Evolutionary conservation across 1,284 basidiomycete genomes (phyloP).

Genomic region (Abortiporus biennis): DNA sequence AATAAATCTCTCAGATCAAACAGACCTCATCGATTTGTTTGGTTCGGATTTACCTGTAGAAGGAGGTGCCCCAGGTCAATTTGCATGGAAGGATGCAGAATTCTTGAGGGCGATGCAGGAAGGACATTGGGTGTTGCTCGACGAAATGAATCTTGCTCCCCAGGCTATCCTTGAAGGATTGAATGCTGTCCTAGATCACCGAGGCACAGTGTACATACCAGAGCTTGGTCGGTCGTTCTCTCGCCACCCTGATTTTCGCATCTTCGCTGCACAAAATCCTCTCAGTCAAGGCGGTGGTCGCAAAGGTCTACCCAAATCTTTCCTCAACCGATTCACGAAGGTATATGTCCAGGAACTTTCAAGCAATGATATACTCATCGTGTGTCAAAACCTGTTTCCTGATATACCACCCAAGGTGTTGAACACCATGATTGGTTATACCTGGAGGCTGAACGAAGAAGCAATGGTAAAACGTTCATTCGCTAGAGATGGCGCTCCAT

Average conservation of each 20-base stretch:
- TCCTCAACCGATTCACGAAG: conserved; percentile 97
- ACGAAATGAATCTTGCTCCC: conserved; percentile 98
- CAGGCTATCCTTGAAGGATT: conserved; percentile 96
- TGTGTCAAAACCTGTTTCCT: conserved; percentile 77
- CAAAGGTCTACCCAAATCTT: conserved; percentile 96
- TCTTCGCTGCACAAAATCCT: conserved; percentile 99
- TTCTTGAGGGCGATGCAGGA: conserved; percentile 91
- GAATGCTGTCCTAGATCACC: conserved; percentile 95
- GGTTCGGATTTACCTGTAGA: conserved; percentile 96
- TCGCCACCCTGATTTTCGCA: conserved; percentile 88
- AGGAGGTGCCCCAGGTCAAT: conserved; percentile 87
- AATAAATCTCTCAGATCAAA: conserved; percentile 99
- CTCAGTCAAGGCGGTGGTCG: conserved; percentile 94
- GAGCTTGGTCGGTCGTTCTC: conserved; percentile 89
- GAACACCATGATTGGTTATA: conserved; percentile 82
- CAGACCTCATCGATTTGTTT: conserved; percentile 94
- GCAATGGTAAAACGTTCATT: conserved; percentile 67
- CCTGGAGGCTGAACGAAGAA: conserved; percentile 66
- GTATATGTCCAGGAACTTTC: conserved; percentile 91
- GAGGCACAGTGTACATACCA: conserved; percentile 92
- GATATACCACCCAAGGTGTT: conserved; percentile 49
- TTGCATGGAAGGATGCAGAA: conserved; percentile 96
- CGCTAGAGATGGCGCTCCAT: conserved; percentile 84
- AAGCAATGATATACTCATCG: conserved; percentile 71
- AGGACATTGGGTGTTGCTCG: conserved; percentile 95